These are phyloP conservation scores for Hymenotorrendiella dingleyae DNA, from an alignment of 2,329 filamentous ascomycete species.

Conservation along the genomic window DNA sequence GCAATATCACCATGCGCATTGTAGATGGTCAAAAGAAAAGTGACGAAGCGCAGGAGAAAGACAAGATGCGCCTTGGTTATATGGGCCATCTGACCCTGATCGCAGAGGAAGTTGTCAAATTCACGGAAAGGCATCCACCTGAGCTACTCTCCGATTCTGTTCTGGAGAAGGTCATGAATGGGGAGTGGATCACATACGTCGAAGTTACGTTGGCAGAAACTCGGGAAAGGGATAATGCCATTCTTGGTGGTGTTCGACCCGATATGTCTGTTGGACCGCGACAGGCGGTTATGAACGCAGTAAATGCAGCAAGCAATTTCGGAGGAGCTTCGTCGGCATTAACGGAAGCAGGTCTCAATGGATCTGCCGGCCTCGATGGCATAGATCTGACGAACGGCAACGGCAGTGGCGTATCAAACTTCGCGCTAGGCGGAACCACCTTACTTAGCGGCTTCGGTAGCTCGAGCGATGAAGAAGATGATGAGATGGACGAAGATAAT, in stretches of 20 bases:
- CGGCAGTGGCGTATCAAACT: constrained; percentile 58
- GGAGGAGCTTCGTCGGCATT: constrained; percentile 58
- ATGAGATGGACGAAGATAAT: constrained; percentile 82
- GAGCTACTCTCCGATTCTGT: constrained; percentile 80
- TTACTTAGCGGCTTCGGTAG: constrained; percentile 88
- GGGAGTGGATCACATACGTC: constrained; percentile 90
- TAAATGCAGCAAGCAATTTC: constrained; percentile 51
- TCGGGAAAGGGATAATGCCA: constrained; percentile 94
- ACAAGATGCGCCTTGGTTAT: constrained; percentile 89
- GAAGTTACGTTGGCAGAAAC: constrained; percentile 91
- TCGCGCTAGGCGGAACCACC: constrained; percentile 67
- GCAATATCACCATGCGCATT: constrained; percentile 84
- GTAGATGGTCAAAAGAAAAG: constrained; percentile 84
- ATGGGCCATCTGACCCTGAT: constrained; percentile 98
- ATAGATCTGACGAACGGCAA: constrained; percentile 64
- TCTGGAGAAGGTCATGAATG: constrained; percentile 80
- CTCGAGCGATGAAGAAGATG: constrained; percentile 92
- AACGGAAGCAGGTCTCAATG: constrained; percentile 74
- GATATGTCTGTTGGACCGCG: constrained; percentile 82
- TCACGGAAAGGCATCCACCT: constrained; percentile 87
- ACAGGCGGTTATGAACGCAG: constrained; percentile 52
- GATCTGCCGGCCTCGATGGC: constrained; percentile 39
- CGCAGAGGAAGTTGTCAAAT: constrained; percentile 97
- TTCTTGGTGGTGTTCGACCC: constrained; percentile 87
- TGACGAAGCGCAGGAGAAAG: constrained; percentile 76